Evolutionary conservation across 208 protist species (phyloP).

Genomic region (Trypanosoma congolense): DNA sequence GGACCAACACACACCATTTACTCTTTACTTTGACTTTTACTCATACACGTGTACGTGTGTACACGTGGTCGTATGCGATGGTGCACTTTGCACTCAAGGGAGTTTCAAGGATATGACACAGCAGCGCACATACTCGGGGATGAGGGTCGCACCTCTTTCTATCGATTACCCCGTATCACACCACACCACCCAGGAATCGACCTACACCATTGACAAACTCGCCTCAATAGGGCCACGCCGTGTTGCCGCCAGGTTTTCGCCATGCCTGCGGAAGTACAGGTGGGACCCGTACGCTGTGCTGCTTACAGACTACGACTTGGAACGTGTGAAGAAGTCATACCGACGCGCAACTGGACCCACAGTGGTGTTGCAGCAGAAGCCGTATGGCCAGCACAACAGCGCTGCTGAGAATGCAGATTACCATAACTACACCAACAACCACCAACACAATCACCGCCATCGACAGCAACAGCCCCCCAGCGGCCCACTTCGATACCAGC

Average conservation of each 20-base stretch:
- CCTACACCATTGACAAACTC: background rate
- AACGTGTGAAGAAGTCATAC: slow-evolving; percentile 5
- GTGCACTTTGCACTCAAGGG: background rate
- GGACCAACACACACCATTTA: no score
- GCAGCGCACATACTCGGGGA: background rate
- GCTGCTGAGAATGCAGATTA: background rate
- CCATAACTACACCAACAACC: no score
- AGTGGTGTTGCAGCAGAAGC: background rate
- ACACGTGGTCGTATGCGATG: no score
- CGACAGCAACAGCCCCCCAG: no score
- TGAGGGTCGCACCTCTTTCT: background rate
- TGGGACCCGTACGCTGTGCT: slow-evolving; percentile 7
- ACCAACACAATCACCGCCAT: no score
- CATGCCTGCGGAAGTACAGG: slow-evolving; percentile 1
- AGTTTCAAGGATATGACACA: background rate
- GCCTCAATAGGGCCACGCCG: background rate
- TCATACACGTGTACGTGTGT: no score
- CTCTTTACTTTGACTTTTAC: no score
- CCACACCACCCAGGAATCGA: background rate
- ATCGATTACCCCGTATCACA: slow-evolving; percentile 2
- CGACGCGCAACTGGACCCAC: background rate
- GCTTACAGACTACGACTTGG: background rate
- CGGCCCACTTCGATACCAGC: no score
- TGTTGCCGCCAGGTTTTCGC: slow-evolving; percentile 2
- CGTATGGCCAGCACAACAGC: background rate